Conservation (phyloP, 352 stramenopile species). For the Globisporangium megalacanthum region DNA sequence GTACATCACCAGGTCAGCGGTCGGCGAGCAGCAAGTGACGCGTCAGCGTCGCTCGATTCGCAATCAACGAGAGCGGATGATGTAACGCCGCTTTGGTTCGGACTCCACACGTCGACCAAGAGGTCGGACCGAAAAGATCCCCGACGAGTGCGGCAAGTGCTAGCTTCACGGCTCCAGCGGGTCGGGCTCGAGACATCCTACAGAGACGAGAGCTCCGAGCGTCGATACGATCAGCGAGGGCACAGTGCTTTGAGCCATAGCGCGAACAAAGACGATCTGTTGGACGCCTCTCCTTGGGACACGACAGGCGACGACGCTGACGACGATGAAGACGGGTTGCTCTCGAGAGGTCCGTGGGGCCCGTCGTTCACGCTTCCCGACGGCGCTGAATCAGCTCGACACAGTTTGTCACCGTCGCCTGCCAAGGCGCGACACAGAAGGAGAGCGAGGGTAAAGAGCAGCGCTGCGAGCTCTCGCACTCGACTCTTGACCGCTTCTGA, state of each 20-base stretch:
- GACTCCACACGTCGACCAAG: neutral
- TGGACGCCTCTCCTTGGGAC: slow-evolving; percentile 5
- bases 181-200: neutral
- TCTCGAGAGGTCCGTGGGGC: neutral
- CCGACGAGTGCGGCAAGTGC: neutral
- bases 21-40: neutral
- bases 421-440: neutral
- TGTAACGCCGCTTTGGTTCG: slow-evolving; percentile 6
- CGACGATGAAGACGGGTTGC: neutral
- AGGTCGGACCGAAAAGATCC: neutral
- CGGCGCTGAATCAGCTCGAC: neutral
- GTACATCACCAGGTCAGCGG: neutral
- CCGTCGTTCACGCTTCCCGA: neutral
- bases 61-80: neutral
- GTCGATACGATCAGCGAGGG: neutral
- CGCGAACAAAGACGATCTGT: neutral
- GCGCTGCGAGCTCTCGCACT: neutral
- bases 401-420: neutral
- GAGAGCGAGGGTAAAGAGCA: neutral
- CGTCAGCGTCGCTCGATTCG: neutral
- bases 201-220: neutral
- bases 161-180: neutral
- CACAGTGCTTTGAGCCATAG: neutral
- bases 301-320: slow-evolving; percentile 5
- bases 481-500: neutral